phyloP scores from a whole-genome alignment of 192 early-diverging fungal species.

The Phlyctochytrium arcticum region DNA sequence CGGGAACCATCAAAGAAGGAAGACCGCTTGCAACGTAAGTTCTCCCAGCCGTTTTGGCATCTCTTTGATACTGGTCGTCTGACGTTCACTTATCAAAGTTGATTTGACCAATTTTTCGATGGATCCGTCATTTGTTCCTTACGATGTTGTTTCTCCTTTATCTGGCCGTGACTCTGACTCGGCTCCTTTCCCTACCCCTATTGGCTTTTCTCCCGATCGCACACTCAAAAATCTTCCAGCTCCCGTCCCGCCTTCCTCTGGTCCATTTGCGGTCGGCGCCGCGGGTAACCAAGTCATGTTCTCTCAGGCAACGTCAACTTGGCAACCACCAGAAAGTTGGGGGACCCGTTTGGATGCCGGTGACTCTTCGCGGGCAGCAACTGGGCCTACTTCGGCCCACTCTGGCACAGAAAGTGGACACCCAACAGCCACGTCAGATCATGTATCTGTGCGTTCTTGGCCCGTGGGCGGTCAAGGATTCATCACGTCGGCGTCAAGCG shows the following conservation, averaged over 20 bases:
- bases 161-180: neutral
- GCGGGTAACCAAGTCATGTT: neutral
- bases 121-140: slow-evolving; percentile 22
- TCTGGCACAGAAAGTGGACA: neutral
- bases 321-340: slow-evolving; percentile 32
- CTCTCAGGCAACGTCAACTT: slow-evolving; percentile 15
- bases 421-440: too few species aligned
- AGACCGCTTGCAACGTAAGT: slow-evolving; percentile 4
- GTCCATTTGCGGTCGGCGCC: neutral
- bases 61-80: too few species aligned
- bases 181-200: neutral
- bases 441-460: neutral
- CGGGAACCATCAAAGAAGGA: neutral
- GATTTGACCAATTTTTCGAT: slow-evolving; percentile 26
- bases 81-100: neutral
- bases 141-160: slow-evolving; percentile 8
- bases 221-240: neutral
- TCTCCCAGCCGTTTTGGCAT: too few species aligned
- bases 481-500: neutral
- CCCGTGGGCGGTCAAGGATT: neutral
- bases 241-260: slow-evolving; percentile 3
- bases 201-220: slow-evolving; percentile 3
- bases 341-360: slow-evolving; percentile 7
- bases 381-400: neutral
- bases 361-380: neutral